phyloP scores from a whole-genome alignment of 257 asterid species.

The Solanum rostratum region DNA sequence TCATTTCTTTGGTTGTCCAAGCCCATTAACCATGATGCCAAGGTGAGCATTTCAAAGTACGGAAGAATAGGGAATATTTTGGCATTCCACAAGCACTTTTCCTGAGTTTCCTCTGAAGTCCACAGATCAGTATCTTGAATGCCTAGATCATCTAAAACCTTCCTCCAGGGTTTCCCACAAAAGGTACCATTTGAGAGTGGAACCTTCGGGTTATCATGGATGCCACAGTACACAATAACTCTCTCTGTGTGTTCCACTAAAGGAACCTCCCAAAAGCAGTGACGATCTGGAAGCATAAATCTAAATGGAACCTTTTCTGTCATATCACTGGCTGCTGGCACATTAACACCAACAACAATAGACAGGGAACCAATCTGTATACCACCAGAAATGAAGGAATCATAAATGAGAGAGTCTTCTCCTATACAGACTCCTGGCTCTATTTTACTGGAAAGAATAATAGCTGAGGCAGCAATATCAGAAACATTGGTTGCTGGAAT shows the following conservation, averaged over 20 bases:
- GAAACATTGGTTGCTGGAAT: conserved; percentile 84
- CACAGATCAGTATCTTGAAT: conserved; percentile 68
- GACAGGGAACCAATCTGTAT: conserved; percentile 88
- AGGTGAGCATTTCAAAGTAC: conserved; percentile 62
- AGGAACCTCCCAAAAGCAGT: conserved; percentile 99
- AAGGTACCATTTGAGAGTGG: conserved; percentile 60
- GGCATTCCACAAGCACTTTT: conserved; percentile 89
- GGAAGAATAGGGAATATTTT: conserved; percentile 68
- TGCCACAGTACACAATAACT: conserved; percentile 81
- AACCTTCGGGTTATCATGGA: conserved; percentile 86
- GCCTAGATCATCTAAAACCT: conserved; percentile 58
- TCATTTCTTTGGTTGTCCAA: conserved; percentile 36
- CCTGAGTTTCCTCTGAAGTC: conserved; percentile 42
- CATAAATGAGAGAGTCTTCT: conserved; percentile 83
- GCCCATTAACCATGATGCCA: conserved; percentile 93
- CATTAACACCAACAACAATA: conserved; percentile 69
- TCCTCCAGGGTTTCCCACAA: conserved; percentile 95
- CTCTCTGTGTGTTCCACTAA: conserved; percentile 51
- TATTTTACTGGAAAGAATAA: conserved; percentile 74
- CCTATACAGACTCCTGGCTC: conserved; percentile 82
- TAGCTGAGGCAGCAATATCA: conserved; percentile 84
- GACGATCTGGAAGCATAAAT: conserved; percentile 94
- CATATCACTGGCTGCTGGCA: conserved; percentile 27
- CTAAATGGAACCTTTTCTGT: conserved; percentile 29
- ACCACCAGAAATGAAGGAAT: conserved; percentile 60